Evolutionary conservation across 2,329 filamentous ascomycete genomes (phyloP), one percentile per base, ranked within the genome.

Genomic region (Exophiala sideris): DNA sequence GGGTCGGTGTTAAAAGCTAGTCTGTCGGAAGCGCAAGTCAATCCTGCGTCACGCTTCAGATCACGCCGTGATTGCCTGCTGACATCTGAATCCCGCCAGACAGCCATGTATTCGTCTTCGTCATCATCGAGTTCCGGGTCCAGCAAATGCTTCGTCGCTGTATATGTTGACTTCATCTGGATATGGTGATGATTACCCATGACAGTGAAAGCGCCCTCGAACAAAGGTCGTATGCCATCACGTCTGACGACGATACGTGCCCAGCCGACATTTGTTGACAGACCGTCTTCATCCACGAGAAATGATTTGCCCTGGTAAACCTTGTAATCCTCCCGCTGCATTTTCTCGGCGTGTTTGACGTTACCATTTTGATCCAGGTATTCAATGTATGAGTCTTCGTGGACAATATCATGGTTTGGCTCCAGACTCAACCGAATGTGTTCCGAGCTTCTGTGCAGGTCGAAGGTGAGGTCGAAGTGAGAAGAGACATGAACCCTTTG

Each of bases 21-120:
- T n/a, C 73, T 71, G 70, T 97, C 90, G 3, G 90, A 84, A 20
- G 78, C 77, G 69, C 94, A 99, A 4, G 79, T 77, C 5, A 76
- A 71, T 12, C 70, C 70, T 7, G 73, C 55, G 50, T 76, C 77
- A 58, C 88, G 82, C 72, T 84, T 88, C 63, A 94, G 71, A 59
- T 92, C 86, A 18, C 76, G 72, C 50, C 81, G 80, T 35, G 56
- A 47, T 73, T 70, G n/a, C 66, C 66, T 58, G 65, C 75, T 69
- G 66, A 96, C 83, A 69, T 99, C 94, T 24, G 91, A 95, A 67
- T 97, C 91, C 61, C 91, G 83, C 80, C 89, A 97, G 1, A 96
- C 80, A 34, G 96, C 79, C 91, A 99, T 94, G 67, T 83, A 87
- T 57, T 95, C 88, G 32, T 85, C 80, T 3, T 75, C 77, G 42